A percentile compares a stretch with the other conserved stretches of the same genome.
Evolutionary conservation across 441 rosid genomes (phyloP).

Genomic region (Omphalea diandra): DNA sequence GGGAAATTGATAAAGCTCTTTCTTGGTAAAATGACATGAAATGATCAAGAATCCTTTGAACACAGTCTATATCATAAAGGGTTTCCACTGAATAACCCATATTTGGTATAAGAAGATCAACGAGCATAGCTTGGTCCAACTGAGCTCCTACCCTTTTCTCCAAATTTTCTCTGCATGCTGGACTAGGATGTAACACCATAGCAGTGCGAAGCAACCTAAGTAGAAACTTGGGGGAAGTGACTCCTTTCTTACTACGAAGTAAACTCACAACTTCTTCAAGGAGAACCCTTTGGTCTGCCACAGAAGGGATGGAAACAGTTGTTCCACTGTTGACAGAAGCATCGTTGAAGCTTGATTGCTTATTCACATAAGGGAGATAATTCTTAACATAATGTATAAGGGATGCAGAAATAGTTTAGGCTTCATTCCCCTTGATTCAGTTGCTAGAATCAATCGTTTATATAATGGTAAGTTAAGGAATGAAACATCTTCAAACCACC

Average conservation of each 20-base stretch:
- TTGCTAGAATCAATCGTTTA: slow-evolving; percentile 60
- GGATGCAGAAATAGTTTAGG: slow-evolving; percentile 55
- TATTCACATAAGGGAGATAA: slow-evolving; percentile 66
- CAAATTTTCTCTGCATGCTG: slow-evolving; percentile 55
- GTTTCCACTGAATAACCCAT: slow-evolving; percentile 70
- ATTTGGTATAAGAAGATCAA: slow-evolving; percentile 86
- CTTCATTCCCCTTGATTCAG: slow-evolving; percentile 61
- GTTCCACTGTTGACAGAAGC: slow-evolving; percentile 28
- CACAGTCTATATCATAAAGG: slow-evolving; percentile 81
- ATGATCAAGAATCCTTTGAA: slow-evolving; percentile 79
- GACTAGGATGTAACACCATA: slow-evolving; percentile 55
- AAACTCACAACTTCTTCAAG: slow-evolving; percentile 78
- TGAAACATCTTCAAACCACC: slow-evolving; percentile 91
- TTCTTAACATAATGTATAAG: slow-evolving; percentile 55
- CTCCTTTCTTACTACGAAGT: slow-evolving; percentile 50
- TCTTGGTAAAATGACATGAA: slow-evolving; percentile 51
- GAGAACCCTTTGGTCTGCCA: slow-evolving; percentile 51
- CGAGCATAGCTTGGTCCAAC: slow-evolving; percentile 71
- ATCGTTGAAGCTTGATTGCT: slow-evolving; percentile 41
- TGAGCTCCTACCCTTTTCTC: slow-evolving; percentile 73
- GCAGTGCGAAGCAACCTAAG: slow-evolving; percentile 76
- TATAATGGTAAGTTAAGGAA: slow-evolving; percentile 47
- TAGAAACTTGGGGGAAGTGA: slow-evolving; percentile 63
- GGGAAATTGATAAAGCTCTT: slow-evolving; percentile 34
- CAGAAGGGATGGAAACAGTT: slow-evolving; percentile 36